These are phyloP conservation scores for Diplodia scrobiculata DNA, from an alignment of 2,329 filamentous ascomycete species.

Conservation along the genomic window DNA sequence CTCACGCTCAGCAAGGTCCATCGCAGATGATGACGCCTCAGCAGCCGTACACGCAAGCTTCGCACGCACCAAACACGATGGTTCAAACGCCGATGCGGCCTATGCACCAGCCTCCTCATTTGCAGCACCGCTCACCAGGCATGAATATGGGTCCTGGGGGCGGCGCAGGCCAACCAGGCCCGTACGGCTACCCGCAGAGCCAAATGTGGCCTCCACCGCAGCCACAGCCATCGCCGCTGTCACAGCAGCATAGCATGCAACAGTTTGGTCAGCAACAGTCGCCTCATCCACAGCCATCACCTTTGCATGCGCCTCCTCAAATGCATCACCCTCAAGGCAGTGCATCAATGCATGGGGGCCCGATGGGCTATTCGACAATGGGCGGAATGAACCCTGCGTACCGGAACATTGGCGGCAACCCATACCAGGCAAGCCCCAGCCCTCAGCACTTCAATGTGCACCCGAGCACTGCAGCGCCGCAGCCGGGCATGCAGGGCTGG, in stretches of 20 bases:
- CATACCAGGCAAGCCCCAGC: constrained; percentile 54
- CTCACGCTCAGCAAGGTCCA: constrained; percentile 61
- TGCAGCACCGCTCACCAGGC: constrained; percentile 67
- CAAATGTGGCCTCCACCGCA: constrained; percentile 55
- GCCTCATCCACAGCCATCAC: constrained; percentile 52
- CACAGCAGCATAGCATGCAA: constrained; percentile 48
- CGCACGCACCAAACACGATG: constrained; percentile 62
- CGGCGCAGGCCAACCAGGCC: constrained; percentile 48
- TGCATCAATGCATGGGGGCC: constrained; percentile 45
- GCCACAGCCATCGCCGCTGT: constrained; percentile 53
- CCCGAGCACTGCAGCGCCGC: constrained; percentile 48
- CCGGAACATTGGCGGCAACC: constrained; percentile 49
- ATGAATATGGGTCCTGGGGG: constrained; percentile 47
- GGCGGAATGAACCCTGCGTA: constrained; percentile 51
- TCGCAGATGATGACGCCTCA: constrained; percentile 65
- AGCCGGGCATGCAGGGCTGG: constrained; percentile 58
- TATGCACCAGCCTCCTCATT: constrained; percentile 65
- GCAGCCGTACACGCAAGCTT: constrained; percentile 60
- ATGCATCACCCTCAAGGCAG: constrained; percentile 51
- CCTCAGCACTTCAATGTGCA: constrained; percentile 49
- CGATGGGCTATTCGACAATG: constrained; percentile 53
- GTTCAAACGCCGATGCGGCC: constrained; percentile 72
- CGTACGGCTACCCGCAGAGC: constrained; percentile 50
- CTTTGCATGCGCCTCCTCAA: constrained; percentile 54
- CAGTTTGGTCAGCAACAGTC: constrained; percentile 50